These are phyloP conservation scores for Cerrena zonata DNA, from an alignment of 1,284 basidiomycete genomes.

Conservation along the genomic window DNA sequence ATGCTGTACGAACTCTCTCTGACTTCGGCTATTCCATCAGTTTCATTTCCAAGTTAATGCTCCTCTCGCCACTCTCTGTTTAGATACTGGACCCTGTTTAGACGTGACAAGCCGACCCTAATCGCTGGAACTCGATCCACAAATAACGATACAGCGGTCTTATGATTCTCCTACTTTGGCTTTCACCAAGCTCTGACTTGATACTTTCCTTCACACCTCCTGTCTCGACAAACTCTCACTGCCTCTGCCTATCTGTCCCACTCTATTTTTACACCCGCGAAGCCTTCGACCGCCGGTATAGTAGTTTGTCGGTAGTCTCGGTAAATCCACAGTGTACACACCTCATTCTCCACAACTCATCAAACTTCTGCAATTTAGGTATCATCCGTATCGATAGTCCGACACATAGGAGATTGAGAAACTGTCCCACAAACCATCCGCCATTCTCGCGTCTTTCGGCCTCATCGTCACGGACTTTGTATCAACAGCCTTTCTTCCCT, in stretches of 20 bases:
- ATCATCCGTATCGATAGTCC: background rate
- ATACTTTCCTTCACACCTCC: background rate
- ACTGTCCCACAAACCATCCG: too few species aligned
- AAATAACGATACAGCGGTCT: too few species aligned
- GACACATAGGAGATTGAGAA: background rate
- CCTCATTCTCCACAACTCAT: background rate
- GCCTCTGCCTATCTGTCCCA: background rate
- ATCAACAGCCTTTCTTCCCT: background rate
- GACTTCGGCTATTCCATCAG: background rate
- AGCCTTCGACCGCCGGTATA: background rate
- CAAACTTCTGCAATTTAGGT: background rate
- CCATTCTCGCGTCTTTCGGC: too few species aligned
- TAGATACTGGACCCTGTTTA: too few species aligned
- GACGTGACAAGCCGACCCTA: too few species aligned
- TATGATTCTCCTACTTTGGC: too few species aligned
- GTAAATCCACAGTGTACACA: background rate
- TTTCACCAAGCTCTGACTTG: background rate
- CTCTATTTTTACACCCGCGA: background rate
- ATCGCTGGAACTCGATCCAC: too few species aligned
- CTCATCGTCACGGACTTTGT: background rate
- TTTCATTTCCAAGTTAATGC: too few species aligned
- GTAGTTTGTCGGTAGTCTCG: too few species aligned
- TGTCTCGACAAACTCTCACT: background rate
- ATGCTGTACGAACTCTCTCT: background rate
- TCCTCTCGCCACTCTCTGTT: too few species aligned